These are phyloP conservation scores for Aspergillus niger DNA, from an alignment of 2,329 filamentous ascomycete genomes.

Conservation along the genomic window DNA sequence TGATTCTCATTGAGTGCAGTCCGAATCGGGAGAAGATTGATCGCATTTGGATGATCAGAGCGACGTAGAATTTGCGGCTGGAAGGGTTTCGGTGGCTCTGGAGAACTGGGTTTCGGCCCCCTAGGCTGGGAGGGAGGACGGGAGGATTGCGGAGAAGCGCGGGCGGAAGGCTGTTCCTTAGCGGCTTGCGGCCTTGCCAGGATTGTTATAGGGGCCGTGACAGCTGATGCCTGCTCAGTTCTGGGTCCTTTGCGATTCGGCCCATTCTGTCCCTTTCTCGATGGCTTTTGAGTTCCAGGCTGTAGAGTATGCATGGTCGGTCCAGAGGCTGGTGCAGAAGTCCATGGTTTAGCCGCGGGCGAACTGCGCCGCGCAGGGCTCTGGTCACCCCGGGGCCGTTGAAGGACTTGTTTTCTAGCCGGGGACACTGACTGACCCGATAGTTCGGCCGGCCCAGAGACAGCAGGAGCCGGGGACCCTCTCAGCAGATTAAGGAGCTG, in stretches of 20 bases:
- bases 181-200: slow-evolving; percentile 37
- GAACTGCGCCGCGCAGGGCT: slow-evolving; percentile 19
- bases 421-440: slow-evolving; percentile 47
- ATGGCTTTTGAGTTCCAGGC: slow-evolving; percentile 33
- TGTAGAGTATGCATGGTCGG: slow-evolving; percentile 42
- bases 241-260: slow-evolving; percentile 26
- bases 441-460: slow-evolving; percentile 47
- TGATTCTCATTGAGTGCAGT: slow-evolving; percentile 27
- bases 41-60: slow-evolving; percentile 44
- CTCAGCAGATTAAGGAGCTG: slow-evolving; percentile 39
- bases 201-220: slow-evolving; percentile 41
- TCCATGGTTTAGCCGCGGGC: slow-evolving; percentile 23
- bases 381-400: slow-evolving; percentile 27
- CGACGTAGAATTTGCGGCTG: slow-evolving; percentile 58
- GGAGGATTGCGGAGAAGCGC: slow-evolving; percentile 8
- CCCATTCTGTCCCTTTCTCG: slow-evolving; percentile 28
- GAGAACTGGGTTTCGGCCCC: slow-evolving; percentile 28
- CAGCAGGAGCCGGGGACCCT: slow-evolving; percentile 22
- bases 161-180: slow-evolving; percentile 26
- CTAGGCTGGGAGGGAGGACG: slow-evolving; percentile 19
- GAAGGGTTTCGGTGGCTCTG: slow-evolving; percentile 48
- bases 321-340: slow-evolving; percentile 44
- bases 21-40: slow-evolving; percentile 28
- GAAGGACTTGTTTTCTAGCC: slow-evolving; percentile 35
- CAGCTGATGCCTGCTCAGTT: slow-evolving; percentile 23